Base-by-base conservation (phyloP, 2,329 filamentous ascomycete species). In the Leptodontidium sp. region DNA sequence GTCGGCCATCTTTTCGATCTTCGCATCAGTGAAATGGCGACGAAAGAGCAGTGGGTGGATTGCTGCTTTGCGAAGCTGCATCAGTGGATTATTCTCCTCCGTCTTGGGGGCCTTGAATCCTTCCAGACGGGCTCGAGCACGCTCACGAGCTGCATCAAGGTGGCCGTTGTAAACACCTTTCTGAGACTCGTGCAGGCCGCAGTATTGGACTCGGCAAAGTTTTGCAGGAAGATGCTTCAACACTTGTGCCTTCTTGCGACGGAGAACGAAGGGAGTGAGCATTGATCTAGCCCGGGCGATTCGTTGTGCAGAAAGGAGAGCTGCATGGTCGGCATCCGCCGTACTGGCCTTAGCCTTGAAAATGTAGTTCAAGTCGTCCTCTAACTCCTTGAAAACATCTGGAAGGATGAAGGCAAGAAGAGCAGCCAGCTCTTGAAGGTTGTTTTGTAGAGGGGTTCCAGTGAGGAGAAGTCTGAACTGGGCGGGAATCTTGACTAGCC, bases 371-470 rank as follows among this genome's bases (percentile, higher is more conserved):
- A 99, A 85, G 70, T 94, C 89, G 9, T 96, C 90, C 75, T 91
- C 89, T 71, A 91, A 89, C 45, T 90, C 87, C 11, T 87, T 84
- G 79, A 99, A 99, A 45, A 98, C 86, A 8, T 87, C 82, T 0
- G 96, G 96, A 80, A 98, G 91, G 76, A 99, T 94, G 78, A 99
- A 98, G n/a, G 91, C 93, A 14, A 99, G 87, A 15, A 99, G 87
- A 2, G 94, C 92, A 50, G 94, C 91, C 76, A 99, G 88, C 81
- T 99, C 96, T 77, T 95, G 91, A 24, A 99, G 84, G 78, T 98
- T 98, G 81, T 99, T 97, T 79, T 97, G 93, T 1, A 99, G 86
- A 0, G 96, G 96, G 0, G 96, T 99, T 52, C 96, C 96, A 35
- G 91, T 93, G 32, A 99, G 86, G 4, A 99, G 85, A 62, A 99